Evolutionary conservation across 495 filamentous ascomycete species (phyloP).

Genomic region (Penicillium daleae): DNA sequence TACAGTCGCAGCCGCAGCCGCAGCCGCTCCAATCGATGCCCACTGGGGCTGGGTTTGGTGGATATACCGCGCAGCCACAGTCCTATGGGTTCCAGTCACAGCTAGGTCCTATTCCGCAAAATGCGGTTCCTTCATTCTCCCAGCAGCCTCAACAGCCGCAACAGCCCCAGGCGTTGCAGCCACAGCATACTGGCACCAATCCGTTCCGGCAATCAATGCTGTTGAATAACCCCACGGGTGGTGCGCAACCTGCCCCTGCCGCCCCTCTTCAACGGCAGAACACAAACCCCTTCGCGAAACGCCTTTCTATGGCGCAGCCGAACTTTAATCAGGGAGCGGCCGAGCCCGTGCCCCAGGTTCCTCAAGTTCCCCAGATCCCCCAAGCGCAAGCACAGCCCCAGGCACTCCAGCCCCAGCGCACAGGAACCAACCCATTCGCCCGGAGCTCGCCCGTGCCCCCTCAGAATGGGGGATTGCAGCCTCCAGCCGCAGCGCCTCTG

Average conservation of each 20-base stretch:
- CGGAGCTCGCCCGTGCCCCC: conserved; percentile 47
- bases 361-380: conserved; percentile 48
- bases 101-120: conserved; percentile 67
- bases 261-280: conserved; percentile 61
- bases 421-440: conserved; percentile 58
- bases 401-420: conserved; percentile 46
- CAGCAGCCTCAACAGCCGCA: conserved; percentile 45
- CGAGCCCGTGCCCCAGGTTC: conserved; percentile 47
- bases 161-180: conserved; percentile 42
- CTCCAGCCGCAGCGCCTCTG: conserved; percentile 50
- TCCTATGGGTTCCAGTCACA: conserved; percentile 52
- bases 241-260: conserved; percentile 38
- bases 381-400: conserved; percentile 39
- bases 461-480: conserved; percentile 39
- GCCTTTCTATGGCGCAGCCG: conserved; percentile 47
- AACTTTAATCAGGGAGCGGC: conserved; percentile 26
- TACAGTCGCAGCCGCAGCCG: conserved; percentile 17
- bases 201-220: conserved; percentile 89
- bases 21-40: conserved; percentile 62
- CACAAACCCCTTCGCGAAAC: conserved; percentile 84
- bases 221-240: conserved; percentile 56
- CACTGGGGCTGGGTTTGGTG: conserved; percentile 86
- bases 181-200: conserved; percentile 71
- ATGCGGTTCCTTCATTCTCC: conserved; percentile 56
- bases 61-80: conserved; percentile 73